These are phyloP conservation scores for Saprolegnia diclina DNA, from an alignment of 352 stramenopile genomes.

Conservation along the genomic window DNA sequence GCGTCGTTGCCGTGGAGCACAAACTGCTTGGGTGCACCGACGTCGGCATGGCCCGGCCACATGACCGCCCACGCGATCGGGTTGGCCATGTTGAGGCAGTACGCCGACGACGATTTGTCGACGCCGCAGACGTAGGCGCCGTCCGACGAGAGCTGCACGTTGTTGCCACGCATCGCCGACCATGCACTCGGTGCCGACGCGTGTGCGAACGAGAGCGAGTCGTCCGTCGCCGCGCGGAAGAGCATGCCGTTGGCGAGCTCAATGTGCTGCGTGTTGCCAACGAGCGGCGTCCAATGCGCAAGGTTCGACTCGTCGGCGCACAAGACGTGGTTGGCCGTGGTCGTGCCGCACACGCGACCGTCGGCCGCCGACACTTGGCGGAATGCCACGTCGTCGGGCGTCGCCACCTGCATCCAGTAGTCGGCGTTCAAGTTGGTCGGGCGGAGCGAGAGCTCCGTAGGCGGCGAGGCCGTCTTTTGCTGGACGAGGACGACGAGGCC, in stretches of 20 bases:
- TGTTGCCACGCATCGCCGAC: not conserved
- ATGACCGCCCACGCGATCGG: not conserved
- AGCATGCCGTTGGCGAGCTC: conserved; percentile 12
- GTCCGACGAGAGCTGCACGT: not conserved
- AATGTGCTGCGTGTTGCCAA: not conserved
- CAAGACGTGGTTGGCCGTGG: not conserved
- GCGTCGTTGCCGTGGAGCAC: conserved; percentile 2
- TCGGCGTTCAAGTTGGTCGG: not conserved
- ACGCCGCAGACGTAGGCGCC: not conserved
- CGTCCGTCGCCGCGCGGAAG: not conserved
- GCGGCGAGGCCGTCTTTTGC: not conserved
- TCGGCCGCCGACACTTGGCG: not conserved
- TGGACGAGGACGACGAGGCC: conserved; percentile 3
- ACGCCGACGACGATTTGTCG: not conserved
- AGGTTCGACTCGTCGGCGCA: not conserved
- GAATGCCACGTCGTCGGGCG: not conserved
- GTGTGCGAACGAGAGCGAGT: conserved; percentile 10
- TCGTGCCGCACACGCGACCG: not conserved
- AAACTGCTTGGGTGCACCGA: not conserved
- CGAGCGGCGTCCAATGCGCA: not conserved
- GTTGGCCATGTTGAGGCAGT: conserved; percentile 2
- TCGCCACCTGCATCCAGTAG: not conserved
- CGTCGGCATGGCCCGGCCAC: not conserved
- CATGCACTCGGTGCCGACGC: not conserved
- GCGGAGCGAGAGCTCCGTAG: conserved; percentile 1